Evolutionary conservation across 805 yeast genomes (phyloP).

Genomic region (Candida ficus): DNA sequence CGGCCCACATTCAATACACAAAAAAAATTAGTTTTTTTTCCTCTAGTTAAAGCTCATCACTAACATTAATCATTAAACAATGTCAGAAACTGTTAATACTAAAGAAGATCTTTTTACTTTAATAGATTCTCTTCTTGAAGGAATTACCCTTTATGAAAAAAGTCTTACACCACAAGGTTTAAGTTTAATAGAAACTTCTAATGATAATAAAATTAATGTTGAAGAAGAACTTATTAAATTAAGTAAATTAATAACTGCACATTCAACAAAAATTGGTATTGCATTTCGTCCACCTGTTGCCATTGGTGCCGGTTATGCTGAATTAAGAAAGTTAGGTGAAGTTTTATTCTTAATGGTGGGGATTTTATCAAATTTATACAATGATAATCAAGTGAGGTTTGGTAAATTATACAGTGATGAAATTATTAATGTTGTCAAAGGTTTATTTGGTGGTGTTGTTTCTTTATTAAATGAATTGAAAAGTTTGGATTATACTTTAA

Average conservation of each 20-base stretch:
- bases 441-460: too few relatives aligned
- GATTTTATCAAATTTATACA: conserved; percentile 34
- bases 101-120: conserved; percentile 18
- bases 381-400: conserved; percentile 27
- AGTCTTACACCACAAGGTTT: conserved; percentile 3
- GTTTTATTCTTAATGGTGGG: conserved; percentile 41
- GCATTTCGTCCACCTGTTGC: conserved; percentile 58
- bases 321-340: conserved; percentile 42
- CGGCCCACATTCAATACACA: too few relatives aligned
- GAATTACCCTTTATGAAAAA: conserved; percentile 14
- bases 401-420: conserved; percentile 28
- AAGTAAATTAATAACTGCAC: conserved; percentile 59
- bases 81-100: conserved; percentile 6
- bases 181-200: neutral
- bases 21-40: too few relatives aligned
- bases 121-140: conserved; percentile 17
- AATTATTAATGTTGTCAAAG: too few relatives aligned
- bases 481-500: conserved; percentile 15
- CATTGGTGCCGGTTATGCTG: conserved; percentile 42
- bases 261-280: conserved; percentile 71
- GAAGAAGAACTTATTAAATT: conserved; percentile 54
- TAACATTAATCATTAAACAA: too few relatives aligned
- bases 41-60: too few relatives aligned
- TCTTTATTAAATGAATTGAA: conserved; percentile 24
- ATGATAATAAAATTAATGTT: conserved; percentile 23